Evolutionary conservation across 805 yeast genomes (phyloP), one percentile per base, ranked within the genome.

Genomic region (Torulaspora indica): DNA sequence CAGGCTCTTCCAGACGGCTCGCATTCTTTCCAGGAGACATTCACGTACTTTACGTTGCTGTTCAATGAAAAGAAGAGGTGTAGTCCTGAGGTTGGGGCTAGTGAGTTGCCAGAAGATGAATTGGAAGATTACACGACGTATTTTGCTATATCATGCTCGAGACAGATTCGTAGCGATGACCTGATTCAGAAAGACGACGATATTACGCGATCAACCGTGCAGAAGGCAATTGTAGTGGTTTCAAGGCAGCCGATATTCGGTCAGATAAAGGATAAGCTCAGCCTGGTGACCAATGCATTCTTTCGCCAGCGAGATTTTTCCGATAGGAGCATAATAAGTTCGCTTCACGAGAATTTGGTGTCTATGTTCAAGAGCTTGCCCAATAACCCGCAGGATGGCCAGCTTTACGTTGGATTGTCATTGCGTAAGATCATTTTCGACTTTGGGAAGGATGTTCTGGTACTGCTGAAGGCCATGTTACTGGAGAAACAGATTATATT

Each of bases 1-100:
- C 97, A 90, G 61, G 95, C 96, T 1, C 69, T 93, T 17, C 98
- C 98, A 0, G 98, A 93, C 66, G 98, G 98, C 4, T 82, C 95
- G 2, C 98, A 93, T 63, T 74, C 90, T 17, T 91, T 82, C 60
- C 95, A 89, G 60, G 98, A 93, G 63, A 89, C 95, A 0, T 88
- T 90, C 58, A 82, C 95, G 18, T 87, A 87, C 60, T 91, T 91
- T 67, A 90, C 95, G 18, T 68, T 91, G 35, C 74, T 84, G 5
- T 85, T 79, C 58, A 88, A 88, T 60, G 79, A 78, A 41, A 66
- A 69, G 22, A 65, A 64, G 18, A 48, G 50, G 13, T 44, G 53
- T 12, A 54, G 63, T 30, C 60, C 69, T 0, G 65, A 66, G 14
- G 60, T 61, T 24, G 68, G 78, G 58, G 61, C 76, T 58, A 51